Percentiles rank a stretch among this genome's conserved stretches.
Evolutionary conservation across 805 yeast species (phyloP).

Genomic region (Sungouiella thailandica): DNA sequence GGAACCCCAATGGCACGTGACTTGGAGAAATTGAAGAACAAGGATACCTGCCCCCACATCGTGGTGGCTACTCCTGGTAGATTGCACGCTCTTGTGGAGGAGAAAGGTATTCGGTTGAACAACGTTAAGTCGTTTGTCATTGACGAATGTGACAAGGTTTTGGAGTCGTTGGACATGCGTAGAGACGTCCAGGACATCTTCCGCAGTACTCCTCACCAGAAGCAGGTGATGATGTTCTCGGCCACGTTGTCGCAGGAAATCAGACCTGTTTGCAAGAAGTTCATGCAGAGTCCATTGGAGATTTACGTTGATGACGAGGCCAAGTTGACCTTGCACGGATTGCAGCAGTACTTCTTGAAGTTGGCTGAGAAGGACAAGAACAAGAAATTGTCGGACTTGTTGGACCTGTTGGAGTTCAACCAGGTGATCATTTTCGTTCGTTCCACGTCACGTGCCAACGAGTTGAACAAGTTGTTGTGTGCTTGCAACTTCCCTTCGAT

Average conservation of each 20-base stretch:
- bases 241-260: slow-evolving; percentile 93
- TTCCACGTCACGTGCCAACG: slow-evolving; percentile 87
- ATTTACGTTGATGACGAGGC: slow-evolving; percentile 97
- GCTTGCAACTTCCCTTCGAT: slow-evolving; percentile 96
- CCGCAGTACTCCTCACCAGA: slow-evolving; percentile 96
- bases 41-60: slow-evolving; percentile 93
- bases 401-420: slow-evolving; percentile 93
- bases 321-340: slow-evolving; percentile 94
- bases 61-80: slow-evolving; percentile 99
- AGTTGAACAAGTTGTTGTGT: slow-evolving; percentile 80
- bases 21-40: slow-evolving; percentile 80
- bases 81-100: slow-evolving; percentile 88
- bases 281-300: slow-evolving; percentile 97
- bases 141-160: slow-evolving; percentile 98
- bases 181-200: slow-evolving; percentile 97
- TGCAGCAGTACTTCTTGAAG: slow-evolving; percentile 93
- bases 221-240: slow-evolving; percentile 99
- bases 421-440: slow-evolving; percentile 96
- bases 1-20: slow-evolving; percentile 86
- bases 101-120: slow-evolving; percentile 79
- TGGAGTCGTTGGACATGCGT: slow-evolving; percentile 91
- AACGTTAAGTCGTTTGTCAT: slow-evolving; percentile 91
- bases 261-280: slow-evolving; percentile 94
- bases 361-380: slow-evolving; percentile 89
- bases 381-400: slow-evolving; percentile 83